Conservation (phyloP, 306 rosid genomes). For the Citrullus amarus region DNA sequence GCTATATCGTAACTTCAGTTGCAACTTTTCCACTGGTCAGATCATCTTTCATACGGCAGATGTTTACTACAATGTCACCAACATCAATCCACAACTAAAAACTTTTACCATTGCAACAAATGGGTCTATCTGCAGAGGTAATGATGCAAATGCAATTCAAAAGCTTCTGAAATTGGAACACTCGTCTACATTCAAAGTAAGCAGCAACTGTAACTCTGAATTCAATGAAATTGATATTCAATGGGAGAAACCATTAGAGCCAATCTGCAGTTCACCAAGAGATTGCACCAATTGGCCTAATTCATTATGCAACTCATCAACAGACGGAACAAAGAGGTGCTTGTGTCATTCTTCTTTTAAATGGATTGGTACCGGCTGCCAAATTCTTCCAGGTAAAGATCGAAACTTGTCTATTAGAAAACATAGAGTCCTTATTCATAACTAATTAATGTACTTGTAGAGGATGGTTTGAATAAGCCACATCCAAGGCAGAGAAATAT, state of each 20-base stretch:
- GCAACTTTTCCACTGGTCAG: neutral
- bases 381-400: neutral
- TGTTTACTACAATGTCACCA: neutral
- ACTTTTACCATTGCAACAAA: neutral
- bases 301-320: constrained; percentile 21
- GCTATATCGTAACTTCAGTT: neutral
- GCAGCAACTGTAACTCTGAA: neutral
- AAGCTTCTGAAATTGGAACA: neutral
- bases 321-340: constrained; percentile 16
- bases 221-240: neutral
- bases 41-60: neutral
- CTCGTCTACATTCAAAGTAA: constrained; percentile 1
- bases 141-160: neutral
- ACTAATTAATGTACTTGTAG: neutral
- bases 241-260: constrained; percentile 21
- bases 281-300: constrained; percentile 23
- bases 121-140: neutral
- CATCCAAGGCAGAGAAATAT: neutral
- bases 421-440: too few relatives aligned
- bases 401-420: neutral
- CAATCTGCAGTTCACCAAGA: constrained; percentile 4
- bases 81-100: neutral
- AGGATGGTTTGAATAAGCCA: neutral
- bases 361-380: constrained; percentile 23
- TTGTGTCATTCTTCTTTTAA: constrained; percentile 11